Conservation (phyloP, 495 filamentous ascomycete genomes). For the Penicillium verhagenii region DNA sequence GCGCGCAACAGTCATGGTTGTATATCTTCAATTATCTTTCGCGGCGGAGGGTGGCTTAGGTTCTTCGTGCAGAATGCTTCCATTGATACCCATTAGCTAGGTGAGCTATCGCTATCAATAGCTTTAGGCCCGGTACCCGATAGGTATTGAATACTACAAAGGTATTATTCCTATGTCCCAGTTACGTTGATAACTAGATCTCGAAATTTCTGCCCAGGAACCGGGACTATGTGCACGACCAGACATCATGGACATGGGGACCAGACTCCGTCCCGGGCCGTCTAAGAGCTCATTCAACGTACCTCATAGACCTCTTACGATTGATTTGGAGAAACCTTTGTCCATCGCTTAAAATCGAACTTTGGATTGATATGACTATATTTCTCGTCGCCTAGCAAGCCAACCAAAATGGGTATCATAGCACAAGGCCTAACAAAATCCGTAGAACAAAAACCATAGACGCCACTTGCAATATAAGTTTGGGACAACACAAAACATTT, state of each 20-base stretch:
- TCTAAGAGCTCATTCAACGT: no score
- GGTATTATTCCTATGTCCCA: no score
- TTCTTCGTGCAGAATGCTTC: neutral
- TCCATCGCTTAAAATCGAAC: no score
- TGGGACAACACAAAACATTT: neutral
- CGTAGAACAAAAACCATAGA: neutral
- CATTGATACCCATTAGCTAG: neutral
- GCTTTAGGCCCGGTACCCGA: neutral
- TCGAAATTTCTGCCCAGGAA: no score
- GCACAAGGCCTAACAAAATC: neutral
- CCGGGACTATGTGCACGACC: no score
- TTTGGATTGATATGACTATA: neutral
- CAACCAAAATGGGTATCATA: constrained; percentile 6
- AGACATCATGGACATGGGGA: no score
- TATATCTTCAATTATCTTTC: neutral
- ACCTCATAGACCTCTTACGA: no score
- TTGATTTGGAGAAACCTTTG: no score
- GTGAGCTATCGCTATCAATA: no score
- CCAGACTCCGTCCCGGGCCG: no score
- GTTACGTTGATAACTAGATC: no score
- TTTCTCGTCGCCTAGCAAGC: neutral
- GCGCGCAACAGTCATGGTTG: neutral
- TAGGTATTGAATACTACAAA: neutral
- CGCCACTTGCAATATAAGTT: constrained; percentile 2
- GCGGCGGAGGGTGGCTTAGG: neutral